Conservation (phyloP, 1,139 yeast species). For the Pichia inconspicua region DNA sequence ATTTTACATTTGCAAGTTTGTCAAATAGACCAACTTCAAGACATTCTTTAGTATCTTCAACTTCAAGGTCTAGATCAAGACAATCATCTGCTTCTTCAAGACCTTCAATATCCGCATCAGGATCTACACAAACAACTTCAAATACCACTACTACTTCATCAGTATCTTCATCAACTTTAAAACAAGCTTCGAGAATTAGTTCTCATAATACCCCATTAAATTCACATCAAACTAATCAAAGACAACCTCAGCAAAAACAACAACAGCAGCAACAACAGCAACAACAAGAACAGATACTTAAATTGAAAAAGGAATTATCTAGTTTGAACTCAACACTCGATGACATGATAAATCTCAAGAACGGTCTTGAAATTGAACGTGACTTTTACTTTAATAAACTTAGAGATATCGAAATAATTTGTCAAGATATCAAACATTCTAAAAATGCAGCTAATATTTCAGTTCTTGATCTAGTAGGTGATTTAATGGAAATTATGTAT, state of each 20-base stretch:
- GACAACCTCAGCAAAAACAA: not conserved
- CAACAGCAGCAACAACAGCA: not conserved
- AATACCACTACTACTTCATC: not conserved
- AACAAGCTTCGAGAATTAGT: not conserved
- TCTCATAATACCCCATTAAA: not conserved
- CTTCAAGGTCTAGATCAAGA: not conserved
- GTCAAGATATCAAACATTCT: constrained; percentile 50
- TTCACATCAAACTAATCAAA: not conserved
- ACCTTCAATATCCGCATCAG: not conserved
- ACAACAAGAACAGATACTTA: not conserved
- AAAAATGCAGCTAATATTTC: constrained; percentile 26
- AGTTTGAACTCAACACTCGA: constrained; percentile 15
- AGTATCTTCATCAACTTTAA: not conserved
- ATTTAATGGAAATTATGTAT: constrained; percentile 68
- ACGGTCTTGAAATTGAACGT: constrained; percentile 65
- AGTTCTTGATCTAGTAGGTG: constrained; percentile 39
- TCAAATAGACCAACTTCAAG: not conserved
- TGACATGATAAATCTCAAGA: constrained; percentile 11
- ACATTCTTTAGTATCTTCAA: not conserved
- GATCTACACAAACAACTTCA: not conserved
- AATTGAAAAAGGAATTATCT: constrained; percentile 1
- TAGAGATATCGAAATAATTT: constrained; percentile 77
- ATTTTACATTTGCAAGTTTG: constrained; percentile 32
- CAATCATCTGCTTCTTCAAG: not conserved
- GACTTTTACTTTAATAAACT: constrained; percentile 86